Conservation (phyloP, 257 asterid species). For the Datura wrightii region DNA sequence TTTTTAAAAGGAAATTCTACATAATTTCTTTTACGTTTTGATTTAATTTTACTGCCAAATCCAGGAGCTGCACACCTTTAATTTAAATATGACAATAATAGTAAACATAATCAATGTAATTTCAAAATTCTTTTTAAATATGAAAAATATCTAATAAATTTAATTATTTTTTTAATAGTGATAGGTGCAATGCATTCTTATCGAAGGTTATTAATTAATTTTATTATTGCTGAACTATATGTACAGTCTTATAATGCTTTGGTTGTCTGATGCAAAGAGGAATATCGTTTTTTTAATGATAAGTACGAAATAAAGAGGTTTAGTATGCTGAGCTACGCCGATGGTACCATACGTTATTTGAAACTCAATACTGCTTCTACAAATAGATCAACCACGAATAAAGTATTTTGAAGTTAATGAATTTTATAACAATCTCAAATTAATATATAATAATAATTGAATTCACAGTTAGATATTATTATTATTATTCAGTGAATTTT, state of each 20-base stretch:
- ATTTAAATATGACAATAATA: background rate
- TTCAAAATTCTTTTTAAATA: background rate
- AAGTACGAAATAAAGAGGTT: background rate
- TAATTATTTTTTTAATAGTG: background rate
- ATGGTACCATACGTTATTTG: too few species aligned
- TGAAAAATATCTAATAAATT: too few species aligned
- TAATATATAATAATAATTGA: too few species aligned
- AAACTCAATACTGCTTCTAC: too few species aligned
- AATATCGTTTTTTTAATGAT: background rate
- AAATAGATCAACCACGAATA: too few species aligned
- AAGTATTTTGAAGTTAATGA: too few species aligned
- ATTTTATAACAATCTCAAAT: too few species aligned
- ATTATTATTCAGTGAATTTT: too few species aligned
- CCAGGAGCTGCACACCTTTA: background rate
- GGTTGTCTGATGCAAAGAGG: background rate
- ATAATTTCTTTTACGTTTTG: background rate
- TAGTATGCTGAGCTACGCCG: background rate
- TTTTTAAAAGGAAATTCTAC: background rate
- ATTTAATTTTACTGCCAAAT: background rate
- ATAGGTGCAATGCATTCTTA: background rate
- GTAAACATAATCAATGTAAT: background rate
- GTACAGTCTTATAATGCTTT: background rate
- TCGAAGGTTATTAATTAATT: background rate
- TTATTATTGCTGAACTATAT: background rate
- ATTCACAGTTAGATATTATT: too few species aligned